Percentiles rank a stretch among this genome's conserved stretches.
These are phyloP conservation scores for Potentilla sterilis DNA, from an alignment of 306 rosid species.

Conservation along the genomic window DNA sequence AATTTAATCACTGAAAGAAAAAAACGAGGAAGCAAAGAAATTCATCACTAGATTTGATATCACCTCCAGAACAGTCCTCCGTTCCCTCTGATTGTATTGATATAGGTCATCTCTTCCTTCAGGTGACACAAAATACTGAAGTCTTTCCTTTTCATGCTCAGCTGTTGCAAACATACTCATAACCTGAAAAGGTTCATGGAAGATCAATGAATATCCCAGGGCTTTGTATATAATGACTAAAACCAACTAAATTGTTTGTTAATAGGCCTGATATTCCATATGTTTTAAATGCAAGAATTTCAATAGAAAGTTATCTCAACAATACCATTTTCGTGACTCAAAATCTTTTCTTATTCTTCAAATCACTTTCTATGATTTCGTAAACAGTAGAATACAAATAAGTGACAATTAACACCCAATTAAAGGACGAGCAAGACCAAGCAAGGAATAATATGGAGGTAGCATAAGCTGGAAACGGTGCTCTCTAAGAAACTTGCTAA, in stretches of 20 bases:
- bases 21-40: slow-evolving; percentile 1
- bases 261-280: not conserved
- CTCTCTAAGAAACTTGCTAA: slow-evolving; percentile 11
- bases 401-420: slow-evolving; percentile 1
- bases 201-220: slow-evolving; percentile 20
- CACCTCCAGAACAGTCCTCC: slow-evolving; percentile 91
- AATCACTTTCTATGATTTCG: not conserved
- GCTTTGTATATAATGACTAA: slow-evolving; percentile 1
- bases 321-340: not conserved
- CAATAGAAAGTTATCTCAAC: too few species aligned
- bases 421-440: slow-evolving; percentile 1
- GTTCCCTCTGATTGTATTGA: slow-evolving; percentile 92
- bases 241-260: not conserved
- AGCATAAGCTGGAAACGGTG: not conserved
- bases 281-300: not conserved
- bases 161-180: slow-evolving; percentile 77
- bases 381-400: slow-evolving; percentile 2
- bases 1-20: not conserved
- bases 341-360: not conserved
- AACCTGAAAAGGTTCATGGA: slow-evolving; percentile 48
- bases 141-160: slow-evolving; percentile 83
- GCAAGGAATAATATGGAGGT: not conserved
- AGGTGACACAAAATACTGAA: slow-evolving; percentile 82
- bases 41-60: slow-evolving; percentile 17
- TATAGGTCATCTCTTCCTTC: slow-evolving; percentile 98